phyloP scores from a whole-genome alignment of 2,329 filamentous ascomycete genomes.

The Podosphaera xanthii region DNA sequence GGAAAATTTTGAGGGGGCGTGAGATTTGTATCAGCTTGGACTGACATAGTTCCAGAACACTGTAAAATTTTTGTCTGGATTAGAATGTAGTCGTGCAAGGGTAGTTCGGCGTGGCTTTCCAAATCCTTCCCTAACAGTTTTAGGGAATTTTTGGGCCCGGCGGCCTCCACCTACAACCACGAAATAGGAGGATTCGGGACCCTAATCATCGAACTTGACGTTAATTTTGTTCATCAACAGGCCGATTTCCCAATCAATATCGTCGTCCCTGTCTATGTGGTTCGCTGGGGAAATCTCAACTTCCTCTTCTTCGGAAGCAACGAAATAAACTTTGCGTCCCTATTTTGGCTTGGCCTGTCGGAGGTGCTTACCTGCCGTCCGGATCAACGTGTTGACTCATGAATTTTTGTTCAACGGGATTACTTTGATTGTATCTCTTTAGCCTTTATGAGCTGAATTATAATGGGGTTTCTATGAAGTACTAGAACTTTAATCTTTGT shows the following conservation, averaged over 20 bases:
- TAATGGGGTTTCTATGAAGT: background rate
- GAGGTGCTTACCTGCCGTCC: background rate
- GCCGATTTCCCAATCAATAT: background rate
- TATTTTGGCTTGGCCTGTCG: background rate
- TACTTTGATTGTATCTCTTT: background rate
- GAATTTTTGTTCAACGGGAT: background rate
- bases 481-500: background rate
- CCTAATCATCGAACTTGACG: background rate
- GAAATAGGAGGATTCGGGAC: slow-evolving; percentile 1
- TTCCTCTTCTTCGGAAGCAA: background rate
- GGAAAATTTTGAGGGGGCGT: background rate
- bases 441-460: background rate
- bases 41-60: background rate
- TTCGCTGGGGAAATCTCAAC: background rate
- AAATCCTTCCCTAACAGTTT: background rate
- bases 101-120: background rate
- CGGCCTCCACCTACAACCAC: background rate
- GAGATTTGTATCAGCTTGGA: background rate
- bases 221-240: background rate
- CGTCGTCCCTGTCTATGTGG: background rate
- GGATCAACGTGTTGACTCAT: background rate
- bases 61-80: background rate
- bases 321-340: background rate
- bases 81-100: background rate
- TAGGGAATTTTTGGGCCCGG: background rate